These are phyloP conservation scores for Russula sp. DNA, from an alignment of 768 basidiomycete species.

Conservation along the genomic window DNA sequence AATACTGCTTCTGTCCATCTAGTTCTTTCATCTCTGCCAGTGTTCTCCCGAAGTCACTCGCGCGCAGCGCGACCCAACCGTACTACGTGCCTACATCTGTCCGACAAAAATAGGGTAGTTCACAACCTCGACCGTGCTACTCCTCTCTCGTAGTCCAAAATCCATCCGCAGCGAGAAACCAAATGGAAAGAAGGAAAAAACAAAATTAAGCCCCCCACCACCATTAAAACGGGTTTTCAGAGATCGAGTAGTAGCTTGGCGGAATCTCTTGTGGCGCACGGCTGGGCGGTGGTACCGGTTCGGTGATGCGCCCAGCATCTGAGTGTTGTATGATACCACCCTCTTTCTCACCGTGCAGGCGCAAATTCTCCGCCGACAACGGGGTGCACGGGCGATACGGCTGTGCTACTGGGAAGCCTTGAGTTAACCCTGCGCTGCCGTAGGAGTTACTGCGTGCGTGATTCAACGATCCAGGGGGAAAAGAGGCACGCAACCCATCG, in stretches of 20 bases:
- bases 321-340: constrained; percentile 34
- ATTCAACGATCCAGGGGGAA: background rate
- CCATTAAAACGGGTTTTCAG: background rate
- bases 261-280: constrained; percentile 32
- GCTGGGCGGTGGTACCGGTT: constrained; percentile 4
- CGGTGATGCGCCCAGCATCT: constrained; percentile 33
- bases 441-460: constrained; percentile 3
- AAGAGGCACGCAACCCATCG: constrained; percentile 4
- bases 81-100: too few species aligned
- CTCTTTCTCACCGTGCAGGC: constrained; percentile 25
- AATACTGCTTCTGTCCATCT: too few species aligned
- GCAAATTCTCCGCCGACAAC: constrained; percentile 34
- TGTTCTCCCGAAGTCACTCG: too few species aligned
- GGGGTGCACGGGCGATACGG: constrained; percentile 26
- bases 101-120: too few species aligned
- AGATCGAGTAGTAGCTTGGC: constrained; percentile 15
- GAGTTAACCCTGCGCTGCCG: background rate
- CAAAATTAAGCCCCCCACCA: too few species aligned
- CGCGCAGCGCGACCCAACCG: too few species aligned
- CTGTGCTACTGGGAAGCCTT: constrained; percentile 15
- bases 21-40: too few species aligned
- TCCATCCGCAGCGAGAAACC: background rate
- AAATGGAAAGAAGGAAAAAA: background rate
- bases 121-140: too few species aligned
- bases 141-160: background rate